Evolutionary conservation across 2,329 filamentous ascomycete genomes (phyloP), one percentile per base, ranked within the genome.

Genomic region (Fusarium mangiferae): DNA sequence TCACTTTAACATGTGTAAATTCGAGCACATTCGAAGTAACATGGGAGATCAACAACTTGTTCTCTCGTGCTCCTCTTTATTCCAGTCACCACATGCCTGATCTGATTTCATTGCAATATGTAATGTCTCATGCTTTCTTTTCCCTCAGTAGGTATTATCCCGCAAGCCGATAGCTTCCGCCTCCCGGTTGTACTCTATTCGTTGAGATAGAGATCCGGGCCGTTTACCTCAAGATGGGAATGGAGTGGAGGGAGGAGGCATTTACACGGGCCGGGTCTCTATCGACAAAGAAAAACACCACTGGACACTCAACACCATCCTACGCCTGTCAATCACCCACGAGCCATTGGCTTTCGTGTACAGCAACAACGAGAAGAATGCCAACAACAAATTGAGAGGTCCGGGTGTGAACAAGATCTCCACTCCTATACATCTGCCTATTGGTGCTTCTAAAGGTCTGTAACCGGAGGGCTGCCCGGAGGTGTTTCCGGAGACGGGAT

Each of bases 401-500:
- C 35, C 24, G 14, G 51, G 24, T 68, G 62, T 58, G 59, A 68
- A 46, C 49, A 51, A 33, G 26, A 54, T 67, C 55, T 59, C 74
- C 74, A 74, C 74, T 70, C 54, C 46, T 44, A 51, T 71, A 49
- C 67, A 46, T 67, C 52, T 49, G 62, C 46, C 48, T 57, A 54
- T 49, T 69, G 63, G 52, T 44, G 51, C 42, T 66, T 67, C 49
- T 57, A 48, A 54, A 70, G 30, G 49, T 65, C 56, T 52, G 46
- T 57, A 59, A 62, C 72, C 67, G 75, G 73, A 63, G 72, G 46
- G 41, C 56, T 62, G 62, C 45, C 75, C 70, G 72, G 75, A 68
- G 70, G 58, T 70, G 72, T 68, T 66, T 49, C 68, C 75, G 75
- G 75, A 46, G 60, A 56, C 49, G 56, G 64, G 42, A 54, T 73